A percentile compares a stretch with the other conserved stretches of the same genome.
Evolutionary conservation across 306 rosid species (phyloP).

Genomic region (Chamaecrista fasciculata): DNA sequence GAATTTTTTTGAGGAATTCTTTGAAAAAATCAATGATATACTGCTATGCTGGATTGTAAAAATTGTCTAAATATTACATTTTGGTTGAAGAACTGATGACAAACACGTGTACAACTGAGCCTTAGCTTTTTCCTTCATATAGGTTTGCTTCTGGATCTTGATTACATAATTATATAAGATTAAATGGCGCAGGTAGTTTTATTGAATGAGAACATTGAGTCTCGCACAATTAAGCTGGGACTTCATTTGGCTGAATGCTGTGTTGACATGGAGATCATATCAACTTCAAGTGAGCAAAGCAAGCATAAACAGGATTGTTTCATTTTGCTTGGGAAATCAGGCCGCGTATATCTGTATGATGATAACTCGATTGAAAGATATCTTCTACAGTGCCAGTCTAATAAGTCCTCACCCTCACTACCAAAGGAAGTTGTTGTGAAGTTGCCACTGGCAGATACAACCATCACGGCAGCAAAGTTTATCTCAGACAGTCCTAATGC

Average conservation of each 20-base stretch:
- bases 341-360: constrained; percentile 64
- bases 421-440: constrained; percentile 75
- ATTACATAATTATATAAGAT: constrained; percentile 11
- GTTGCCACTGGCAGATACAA: constrained; percentile 73
- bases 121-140: background rate
- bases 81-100: background rate
- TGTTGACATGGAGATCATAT: constrained; percentile 66
- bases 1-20: background rate
- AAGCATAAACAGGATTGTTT: constrained; percentile 60
- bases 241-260: constrained; percentile 68
- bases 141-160: constrained; percentile 4
- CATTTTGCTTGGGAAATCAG: constrained; percentile 76
- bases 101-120: background rate
- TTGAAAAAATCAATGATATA: background rate
- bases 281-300: constrained; percentile 63
- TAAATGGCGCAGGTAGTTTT: constrained; percentile 57
- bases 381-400: constrained; percentile 69
- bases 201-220: constrained; percentile 73
- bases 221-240: constrained; percentile 70
- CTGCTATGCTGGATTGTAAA: background rate
- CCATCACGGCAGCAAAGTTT: constrained; percentile 61
- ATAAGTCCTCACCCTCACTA: constrained; percentile 53
- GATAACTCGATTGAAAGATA: constrained; percentile 66
- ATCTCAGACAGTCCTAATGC: constrained; percentile 47
- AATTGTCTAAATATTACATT: background rate